Base-by-base conservation (phyloP, 139 green algal genomes). In the Chlamydomonas urium region DNA sequence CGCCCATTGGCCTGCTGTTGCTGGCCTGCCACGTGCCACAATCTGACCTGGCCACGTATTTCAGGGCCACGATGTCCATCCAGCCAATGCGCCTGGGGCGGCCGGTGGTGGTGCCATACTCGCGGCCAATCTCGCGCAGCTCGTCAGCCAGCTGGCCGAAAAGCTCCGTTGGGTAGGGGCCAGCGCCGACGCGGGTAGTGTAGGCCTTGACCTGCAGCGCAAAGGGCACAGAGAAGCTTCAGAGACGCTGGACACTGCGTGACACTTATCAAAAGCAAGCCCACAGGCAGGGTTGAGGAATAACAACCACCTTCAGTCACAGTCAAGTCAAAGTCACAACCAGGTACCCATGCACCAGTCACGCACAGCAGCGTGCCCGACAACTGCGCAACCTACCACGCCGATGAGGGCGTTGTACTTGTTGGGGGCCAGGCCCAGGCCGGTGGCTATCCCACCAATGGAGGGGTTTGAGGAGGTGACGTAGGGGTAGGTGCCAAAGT, bases 401-500 rank as follows among this genome's bases (percentile, higher is more conserved):
- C 95, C 96, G 33, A 99, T 90, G 48, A 98, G 78, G 53, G 87
- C 88, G 4, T 91, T 74, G 66, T 97, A 91, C 50, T 90, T 92
- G 67, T 73, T 90, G 6, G 96, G 95, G 0, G 96, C 90, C 38
- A 99, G 78, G 58, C 96, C 96, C 36, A 99, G 86, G 36, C 96
- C 96, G 10, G 86, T 85, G 58, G 90, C 90, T 24, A 99, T 92
- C 67, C 96, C 96, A 17, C 96, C 96, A 38, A 98, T 93, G 66
- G 83, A 93, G 36, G 94, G 94, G 85, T 98, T 99, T 63, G 90
- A 97, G 34, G 90, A 97, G 14, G 96, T 99, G 8, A 99, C 96
- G 70, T 94, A 99, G n/a, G 96, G 96, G 86, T 99, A 99, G 31
- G 96, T 99, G 50, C 96, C 96, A 61, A 98, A 98, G 83, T 99